phyloP scores from a whole-genome alignment of 1,284 basidiomycete species.

The Ceraceosorus guamensis region DNA sequence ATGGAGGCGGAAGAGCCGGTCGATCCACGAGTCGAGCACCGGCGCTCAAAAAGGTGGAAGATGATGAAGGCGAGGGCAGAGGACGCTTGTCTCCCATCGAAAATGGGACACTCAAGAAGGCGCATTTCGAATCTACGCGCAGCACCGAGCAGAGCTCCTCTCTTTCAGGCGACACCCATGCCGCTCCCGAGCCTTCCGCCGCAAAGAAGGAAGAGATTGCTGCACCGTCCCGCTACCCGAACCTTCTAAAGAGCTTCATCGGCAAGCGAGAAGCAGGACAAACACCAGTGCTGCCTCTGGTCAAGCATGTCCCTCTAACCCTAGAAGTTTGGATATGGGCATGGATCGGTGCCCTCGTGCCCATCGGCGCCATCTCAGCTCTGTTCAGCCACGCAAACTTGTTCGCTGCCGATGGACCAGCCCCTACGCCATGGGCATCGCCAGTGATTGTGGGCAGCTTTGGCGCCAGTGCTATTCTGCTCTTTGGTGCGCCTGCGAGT shows the following conservation, averaged over 20 bases:
- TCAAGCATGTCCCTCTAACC: conserved; percentile 20
- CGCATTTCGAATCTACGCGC: not conserved
- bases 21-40: not conserved
- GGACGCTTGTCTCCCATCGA: too few species aligned
- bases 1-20: not conserved
- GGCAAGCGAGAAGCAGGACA: conserved; percentile 8
- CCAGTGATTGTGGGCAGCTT: conserved; percentile 33
- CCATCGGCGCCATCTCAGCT: conserved; percentile 8
- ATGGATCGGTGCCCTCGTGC: conserved; percentile 24
- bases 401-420: conserved; percentile 19
- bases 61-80: not conserved
- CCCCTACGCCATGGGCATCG: conserved; percentile 18
- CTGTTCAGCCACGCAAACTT: conserved; percentile 25
- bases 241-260: not conserved
- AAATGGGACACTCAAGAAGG: too few species aligned
- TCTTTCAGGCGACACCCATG: conserved; percentile 23
- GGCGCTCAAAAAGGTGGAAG: not conserved
- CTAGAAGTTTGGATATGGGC: conserved; percentile 28
- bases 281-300: conserved; percentile 15
- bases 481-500: conserved; percentile 26
- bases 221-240: not conserved
- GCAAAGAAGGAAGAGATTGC: not conserved
- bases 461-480: conserved; percentile 28
- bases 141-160: conserved; percentile 10
- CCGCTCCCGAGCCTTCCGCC: conserved; percentile 10